Conservation (phyloP, 148 eudicot species). For the Simmondsia chinensis region DNA sequence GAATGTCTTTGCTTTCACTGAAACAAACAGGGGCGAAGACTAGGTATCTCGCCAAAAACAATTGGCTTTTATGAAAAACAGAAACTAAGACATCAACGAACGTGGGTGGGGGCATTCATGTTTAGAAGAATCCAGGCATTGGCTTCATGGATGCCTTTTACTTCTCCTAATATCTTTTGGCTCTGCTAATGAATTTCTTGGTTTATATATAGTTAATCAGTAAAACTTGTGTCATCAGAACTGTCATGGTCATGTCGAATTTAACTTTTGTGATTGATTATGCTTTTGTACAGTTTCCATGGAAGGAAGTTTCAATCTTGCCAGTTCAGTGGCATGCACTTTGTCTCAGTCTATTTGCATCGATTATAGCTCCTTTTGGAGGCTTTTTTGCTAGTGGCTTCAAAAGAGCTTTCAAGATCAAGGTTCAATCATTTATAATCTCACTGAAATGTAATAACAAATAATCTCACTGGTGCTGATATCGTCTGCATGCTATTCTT, state of each 20-base stretch:
- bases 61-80: too few relatives aligned
- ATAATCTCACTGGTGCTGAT: not conserved
- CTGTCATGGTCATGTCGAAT: not conserved
- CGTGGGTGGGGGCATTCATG: too few relatives aligned
- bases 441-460: not conserved
- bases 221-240: too few relatives aligned
- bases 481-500: not conserved
- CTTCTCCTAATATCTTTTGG: too few relatives aligned
- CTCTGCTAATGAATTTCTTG: too few relatives aligned
- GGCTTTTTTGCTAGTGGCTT: constrained; percentile 98
- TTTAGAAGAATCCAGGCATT: too few relatives aligned
- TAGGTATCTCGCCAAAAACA: too few relatives aligned
- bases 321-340: constrained; percentile 97
- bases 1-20: too few relatives aligned
- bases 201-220: too few relatives aligned
- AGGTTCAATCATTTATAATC: constrained; percentile 33
- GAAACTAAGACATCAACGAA: too few relatives aligned
- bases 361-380: constrained; percentile 97
- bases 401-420: constrained; percentile 96
- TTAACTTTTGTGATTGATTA: constrained; percentile 1
- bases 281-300: constrained; percentile 63
- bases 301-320: constrained; percentile 67
- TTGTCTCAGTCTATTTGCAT: constrained; percentile 81
- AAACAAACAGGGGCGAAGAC: too few relatives aligned
- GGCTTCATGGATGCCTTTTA: too few relatives aligned